phyloP scores from a whole-genome alignment of 176 grass and related monocot species.

The Cocos nucifera region DNA sequence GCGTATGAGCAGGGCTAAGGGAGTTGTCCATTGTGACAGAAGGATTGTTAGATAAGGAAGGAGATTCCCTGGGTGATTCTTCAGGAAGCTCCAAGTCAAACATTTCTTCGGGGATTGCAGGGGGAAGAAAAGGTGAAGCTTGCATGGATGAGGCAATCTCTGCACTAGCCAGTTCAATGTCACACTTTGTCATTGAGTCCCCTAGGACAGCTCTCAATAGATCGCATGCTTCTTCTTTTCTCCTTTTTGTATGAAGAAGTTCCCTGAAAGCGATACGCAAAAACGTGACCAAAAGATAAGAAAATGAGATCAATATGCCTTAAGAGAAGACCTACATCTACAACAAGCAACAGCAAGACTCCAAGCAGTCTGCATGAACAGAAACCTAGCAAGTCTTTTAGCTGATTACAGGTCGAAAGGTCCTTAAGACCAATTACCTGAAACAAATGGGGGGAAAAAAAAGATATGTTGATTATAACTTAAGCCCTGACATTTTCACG shows the following conservation, averaged over 20 bases:
- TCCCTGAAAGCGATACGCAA: background rate
- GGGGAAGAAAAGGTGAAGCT: conserved; percentile 10
- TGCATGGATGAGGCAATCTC: conserved; percentile 2
- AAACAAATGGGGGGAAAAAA: too few relatives aligned
- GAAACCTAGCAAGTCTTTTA: too few relatives aligned
- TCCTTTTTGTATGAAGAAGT: conserved; percentile 14
- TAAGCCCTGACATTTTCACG: too few relatives aligned
- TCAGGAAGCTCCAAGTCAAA: background rate
- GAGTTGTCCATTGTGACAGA: conserved; percentile 13
- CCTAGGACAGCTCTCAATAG: conserved; percentile 10
- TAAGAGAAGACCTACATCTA: too few relatives aligned
- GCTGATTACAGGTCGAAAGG: too few relatives aligned
- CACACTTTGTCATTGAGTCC: conserved; percentile 4
- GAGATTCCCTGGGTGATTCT: background rate
- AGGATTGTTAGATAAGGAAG: background rate
- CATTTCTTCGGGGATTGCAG: conserved; percentile 9
- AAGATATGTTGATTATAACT: too few relatives aligned
- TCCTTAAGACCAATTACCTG: too few relatives aligned
- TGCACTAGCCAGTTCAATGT: conserved; percentile 4
- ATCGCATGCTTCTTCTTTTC: conserved; percentile 7
- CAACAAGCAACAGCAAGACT: too few relatives aligned
- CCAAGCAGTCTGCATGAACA: too few relatives aligned
- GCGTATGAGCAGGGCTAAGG: conserved; percentile 9
- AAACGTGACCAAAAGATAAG: background rate
- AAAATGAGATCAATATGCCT: background rate